phyloP scores from a whole-genome alignment of 306 rosid species.

The Echinosophora koreensis region DNA sequence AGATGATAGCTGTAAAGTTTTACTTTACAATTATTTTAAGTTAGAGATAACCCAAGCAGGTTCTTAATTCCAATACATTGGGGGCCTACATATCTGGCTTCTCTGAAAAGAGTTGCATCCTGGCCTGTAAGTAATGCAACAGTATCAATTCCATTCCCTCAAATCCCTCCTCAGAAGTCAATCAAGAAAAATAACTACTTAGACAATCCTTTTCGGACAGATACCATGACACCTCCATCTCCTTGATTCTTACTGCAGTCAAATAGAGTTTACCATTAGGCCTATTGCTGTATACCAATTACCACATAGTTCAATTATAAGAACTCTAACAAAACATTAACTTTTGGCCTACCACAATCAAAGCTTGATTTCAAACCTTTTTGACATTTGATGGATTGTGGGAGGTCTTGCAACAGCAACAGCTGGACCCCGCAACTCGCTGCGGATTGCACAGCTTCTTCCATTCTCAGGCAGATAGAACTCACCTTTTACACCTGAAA shows the following conservation, averaged over 20 bases:
- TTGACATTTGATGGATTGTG: conserved; percentile 40
- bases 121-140: background rate
- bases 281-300: conserved; percentile 20
- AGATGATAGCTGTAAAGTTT: conserved; percentile 21
- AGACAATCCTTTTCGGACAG: background rate
- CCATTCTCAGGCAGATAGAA: conserved; percentile 52
- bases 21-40: background rate
- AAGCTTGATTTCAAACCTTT: conserved; percentile 55
- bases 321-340: background rate
- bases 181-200: background rate
- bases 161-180: conserved; percentile 20
- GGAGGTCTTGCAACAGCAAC: conserved; percentile 44
- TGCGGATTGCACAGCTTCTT: conserved; percentile 52
- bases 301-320: background rate
- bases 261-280: conserved; percentile 16
- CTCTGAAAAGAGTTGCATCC: background rate
- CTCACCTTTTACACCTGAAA: conserved; percentile 56
- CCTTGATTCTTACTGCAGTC: background rate
- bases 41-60: conserved; percentile 12
- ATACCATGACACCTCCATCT: background rate
- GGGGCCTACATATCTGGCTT: conserved; percentile 24
- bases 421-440: conserved; percentile 54
- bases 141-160: conserved; percentile 16
- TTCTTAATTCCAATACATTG: conserved; percentile 24
- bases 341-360: background rate